Percentiles rank a stretch among this genome's conserved stretches.
Conservation (phyloP, 371 early-diverging fungal species). For the Mucor lusitanicus region DNA sequence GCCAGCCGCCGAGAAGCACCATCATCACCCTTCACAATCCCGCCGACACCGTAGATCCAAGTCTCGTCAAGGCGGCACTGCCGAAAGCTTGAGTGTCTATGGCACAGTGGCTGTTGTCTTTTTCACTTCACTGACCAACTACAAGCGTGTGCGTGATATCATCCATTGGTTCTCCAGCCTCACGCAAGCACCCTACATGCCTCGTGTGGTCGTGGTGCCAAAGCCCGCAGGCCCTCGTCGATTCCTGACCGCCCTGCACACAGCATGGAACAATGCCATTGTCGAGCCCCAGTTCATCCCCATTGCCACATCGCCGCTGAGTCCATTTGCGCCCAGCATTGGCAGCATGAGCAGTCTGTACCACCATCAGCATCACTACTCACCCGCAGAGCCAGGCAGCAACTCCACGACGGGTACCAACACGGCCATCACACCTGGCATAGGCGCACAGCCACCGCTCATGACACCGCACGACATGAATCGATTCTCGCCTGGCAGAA, state of each 20-base stretch:
- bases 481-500: conserved; percentile 18
- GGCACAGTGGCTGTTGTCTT: conserved; percentile 55
- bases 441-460: background rate
- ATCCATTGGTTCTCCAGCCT: conserved; percentile 33
- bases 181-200: conserved; percentile 38
- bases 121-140: conserved; percentile 59
- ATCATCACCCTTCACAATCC: background rate
- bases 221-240: conserved; percentile 65
- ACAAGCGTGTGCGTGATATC: conserved; percentile 52
- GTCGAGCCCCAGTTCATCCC: conserved; percentile 56
- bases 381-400: background rate
- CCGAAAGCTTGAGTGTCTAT: background rate
- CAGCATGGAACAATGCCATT: conserved; percentile 48
- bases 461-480: conserved; percentile 17
- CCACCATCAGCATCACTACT: background rate
- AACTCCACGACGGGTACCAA: background rate
- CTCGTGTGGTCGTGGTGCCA: conserved; percentile 58
- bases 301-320: conserved; percentile 56
- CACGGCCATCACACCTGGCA: background rate
- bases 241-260: conserved; percentile 59
- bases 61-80: conserved; percentile 15
- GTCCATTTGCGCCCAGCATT: conserved; percentile 18
- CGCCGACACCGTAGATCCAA: conserved; percentile 38
- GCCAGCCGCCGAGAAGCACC: conserved; percentile 7
- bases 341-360: no score